Conservation (phyloP, 2,329 filamentous ascomycete species). For the Colletotrichum gloeosporioides region DNA sequence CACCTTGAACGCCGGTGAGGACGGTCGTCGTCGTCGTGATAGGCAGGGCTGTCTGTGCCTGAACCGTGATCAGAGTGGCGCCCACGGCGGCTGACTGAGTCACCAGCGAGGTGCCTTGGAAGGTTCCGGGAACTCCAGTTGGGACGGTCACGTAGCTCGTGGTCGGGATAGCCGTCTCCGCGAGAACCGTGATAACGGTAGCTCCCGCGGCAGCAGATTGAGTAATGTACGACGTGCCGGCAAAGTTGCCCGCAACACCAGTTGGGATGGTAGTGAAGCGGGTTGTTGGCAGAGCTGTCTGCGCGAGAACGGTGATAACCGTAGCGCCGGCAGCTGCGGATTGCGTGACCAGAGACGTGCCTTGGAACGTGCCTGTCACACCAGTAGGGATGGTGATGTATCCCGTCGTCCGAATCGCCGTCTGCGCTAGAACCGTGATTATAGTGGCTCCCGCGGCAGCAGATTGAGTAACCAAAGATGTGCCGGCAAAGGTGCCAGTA, state of each 20-base stretch:
- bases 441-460: neutral
- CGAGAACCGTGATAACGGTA: neutral
- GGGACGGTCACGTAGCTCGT: too few relatives aligned
- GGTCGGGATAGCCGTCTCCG: neutral
- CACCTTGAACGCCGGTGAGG: neutral
- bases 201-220: too few relatives aligned
- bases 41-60: neutral
- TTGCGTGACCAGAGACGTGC: neutral
- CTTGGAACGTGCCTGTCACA: neutral
- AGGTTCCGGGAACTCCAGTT: neutral
- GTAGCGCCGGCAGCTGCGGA: neutral
- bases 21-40: neutral
- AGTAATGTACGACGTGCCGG: too few relatives aligned
- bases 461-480: neutral
- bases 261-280: neutral
- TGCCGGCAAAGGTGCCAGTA: neutral
- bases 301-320: neutral
- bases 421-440: neutral
- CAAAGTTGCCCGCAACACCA: neutral
- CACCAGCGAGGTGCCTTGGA: neutral
- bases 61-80: neutral
- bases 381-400: neutral
- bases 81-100: neutral
- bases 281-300: neutral
- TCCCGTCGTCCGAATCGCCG: neutral